Percentiles rank a stretch among this genome's conserved stretches.
Evolutionary conservation across 305 asterid genomes (phyloP).

Genomic region (Plantago lanceolata): DNA sequence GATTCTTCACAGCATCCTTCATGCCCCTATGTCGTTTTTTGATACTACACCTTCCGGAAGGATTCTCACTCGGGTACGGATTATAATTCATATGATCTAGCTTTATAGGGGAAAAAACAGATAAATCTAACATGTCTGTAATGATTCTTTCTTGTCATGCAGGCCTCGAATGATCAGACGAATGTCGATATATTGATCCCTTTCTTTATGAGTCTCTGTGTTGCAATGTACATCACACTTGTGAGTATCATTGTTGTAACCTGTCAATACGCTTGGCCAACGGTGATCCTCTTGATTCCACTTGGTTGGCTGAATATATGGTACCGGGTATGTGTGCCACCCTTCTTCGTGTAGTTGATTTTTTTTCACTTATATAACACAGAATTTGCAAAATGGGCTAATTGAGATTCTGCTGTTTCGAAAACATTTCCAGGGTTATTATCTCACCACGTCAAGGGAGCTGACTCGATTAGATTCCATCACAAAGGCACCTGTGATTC

Average conservation of each 20-base stretch:
- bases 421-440: conserved; percentile 65
- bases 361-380: background rate
- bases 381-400: background rate
- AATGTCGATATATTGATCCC: conserved; percentile 80
- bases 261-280: conserved; percentile 93
- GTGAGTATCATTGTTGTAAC: conserved; percentile 67
- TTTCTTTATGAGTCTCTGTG: conserved; percentile 48
- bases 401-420: background rate
- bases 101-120: too few species aligned
- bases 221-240: conserved; percentile 57
- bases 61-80: conserved; percentile 86
- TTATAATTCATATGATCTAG: background rate
- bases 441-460: conserved; percentile 85
- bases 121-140: background rate
- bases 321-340: conserved; percentile 65
- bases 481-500: conserved; percentile 96
- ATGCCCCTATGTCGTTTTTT: conserved; percentile 96
- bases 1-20: conserved; percentile 73
- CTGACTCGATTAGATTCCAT: conserved; percentile 88
- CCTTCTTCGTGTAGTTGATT: conserved; percentile 1
- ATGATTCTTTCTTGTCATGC: conserved; percentile 25
- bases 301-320: conserved; percentile 89
- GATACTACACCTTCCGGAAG: conserved; percentile 99
- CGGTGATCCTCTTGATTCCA: conserved; percentile 65
- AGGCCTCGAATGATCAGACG: conserved; percentile 95